Conservation (phyloP, 441 rosid species). For the Sinapis alba region DNA sequence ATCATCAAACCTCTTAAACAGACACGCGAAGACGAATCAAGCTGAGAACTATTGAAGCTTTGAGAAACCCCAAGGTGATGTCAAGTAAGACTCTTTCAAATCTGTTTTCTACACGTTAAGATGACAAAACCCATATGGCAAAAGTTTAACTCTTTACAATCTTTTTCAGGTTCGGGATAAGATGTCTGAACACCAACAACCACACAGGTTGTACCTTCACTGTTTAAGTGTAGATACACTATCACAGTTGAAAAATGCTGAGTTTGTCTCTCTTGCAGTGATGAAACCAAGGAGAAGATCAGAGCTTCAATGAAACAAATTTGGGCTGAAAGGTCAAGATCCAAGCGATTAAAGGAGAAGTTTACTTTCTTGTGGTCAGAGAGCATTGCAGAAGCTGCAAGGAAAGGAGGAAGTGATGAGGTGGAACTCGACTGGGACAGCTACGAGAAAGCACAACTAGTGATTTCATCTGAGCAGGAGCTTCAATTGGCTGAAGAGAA, state of each 20-base stretch:
- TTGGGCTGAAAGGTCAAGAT: constrained; percentile 69
- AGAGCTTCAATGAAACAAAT: constrained; percentile 53
- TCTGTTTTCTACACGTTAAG: background rate
- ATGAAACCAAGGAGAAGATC: constrained; percentile 69
- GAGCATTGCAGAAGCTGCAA: constrained; percentile 72
- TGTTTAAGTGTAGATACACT: background rate
- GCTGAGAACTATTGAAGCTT: constrained; percentile 79
- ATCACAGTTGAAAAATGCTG: background rate
- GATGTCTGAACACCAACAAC: constrained; percentile 65
- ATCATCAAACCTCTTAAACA: constrained; percentile 35
- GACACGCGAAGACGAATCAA: constrained; percentile 76
- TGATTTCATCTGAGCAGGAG: constrained; percentile 46
- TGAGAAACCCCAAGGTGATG: constrained; percentile 94
- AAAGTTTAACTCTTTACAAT: background rate
- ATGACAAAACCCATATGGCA: background rate
- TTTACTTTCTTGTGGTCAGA: constrained; percentile 58
- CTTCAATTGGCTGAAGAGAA: constrained; percentile 50
- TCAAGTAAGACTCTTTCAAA: constrained; percentile 64
- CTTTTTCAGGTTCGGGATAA: constrained; percentile 70
- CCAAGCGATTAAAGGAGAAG: constrained; percentile 50
- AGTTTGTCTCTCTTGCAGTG: constrained; percentile 54
- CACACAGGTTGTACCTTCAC: constrained; percentile 58
- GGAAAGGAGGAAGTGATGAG: constrained; percentile 61
- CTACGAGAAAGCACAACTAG: constrained; percentile 54
- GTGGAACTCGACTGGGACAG: constrained; percentile 78